These are phyloP conservation scores for Edaphochlamys debaryana DNA, from an alignment of 139 green algal genomes.

Conservation along the genomic window DNA sequence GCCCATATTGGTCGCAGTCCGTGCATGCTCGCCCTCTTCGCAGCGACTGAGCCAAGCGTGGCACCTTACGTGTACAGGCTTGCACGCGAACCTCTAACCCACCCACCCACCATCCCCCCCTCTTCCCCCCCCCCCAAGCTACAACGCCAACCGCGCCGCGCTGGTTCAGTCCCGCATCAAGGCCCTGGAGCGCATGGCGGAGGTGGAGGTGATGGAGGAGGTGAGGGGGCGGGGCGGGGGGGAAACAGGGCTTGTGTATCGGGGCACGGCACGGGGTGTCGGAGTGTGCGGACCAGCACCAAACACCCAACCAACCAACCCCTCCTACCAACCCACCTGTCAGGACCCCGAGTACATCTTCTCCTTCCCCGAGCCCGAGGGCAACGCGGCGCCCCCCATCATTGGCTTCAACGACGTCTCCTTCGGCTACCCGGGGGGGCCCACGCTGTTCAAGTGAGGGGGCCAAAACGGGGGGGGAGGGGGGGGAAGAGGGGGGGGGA, in stretches of 20 bases:
- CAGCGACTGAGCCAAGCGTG: no score
- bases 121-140: conserved; percentile 49
- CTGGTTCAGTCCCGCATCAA: conserved; percentile 96
- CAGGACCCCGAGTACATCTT: conserved; percentile 70
- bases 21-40: no score
- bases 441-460: conserved; percentile 49
- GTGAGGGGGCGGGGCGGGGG: background rate
- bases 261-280: no score
- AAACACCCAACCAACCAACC: no score
- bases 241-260: background rate
- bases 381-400: conserved; percentile 69
- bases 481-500: background rate
- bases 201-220: conserved; percentile 65
- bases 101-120: background rate
- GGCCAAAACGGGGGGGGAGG: background rate
- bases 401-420: conserved; percentile 81
- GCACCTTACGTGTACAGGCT: no score
- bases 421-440: conserved; percentile 76
- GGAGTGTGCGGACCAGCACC: no score
- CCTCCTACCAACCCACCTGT: background rate
- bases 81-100: no score
- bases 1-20: no score
- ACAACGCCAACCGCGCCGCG: conserved; percentile 90
- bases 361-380: conserved; percentile 65
- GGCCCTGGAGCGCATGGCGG: conserved; percentile 88